A percentile compares a stretch with the other conserved stretches of the same genome.
Evolutionary conservation across 352 stramenopile species (phyloP).

Genomic region (Phytophthora colocasiae): DNA sequence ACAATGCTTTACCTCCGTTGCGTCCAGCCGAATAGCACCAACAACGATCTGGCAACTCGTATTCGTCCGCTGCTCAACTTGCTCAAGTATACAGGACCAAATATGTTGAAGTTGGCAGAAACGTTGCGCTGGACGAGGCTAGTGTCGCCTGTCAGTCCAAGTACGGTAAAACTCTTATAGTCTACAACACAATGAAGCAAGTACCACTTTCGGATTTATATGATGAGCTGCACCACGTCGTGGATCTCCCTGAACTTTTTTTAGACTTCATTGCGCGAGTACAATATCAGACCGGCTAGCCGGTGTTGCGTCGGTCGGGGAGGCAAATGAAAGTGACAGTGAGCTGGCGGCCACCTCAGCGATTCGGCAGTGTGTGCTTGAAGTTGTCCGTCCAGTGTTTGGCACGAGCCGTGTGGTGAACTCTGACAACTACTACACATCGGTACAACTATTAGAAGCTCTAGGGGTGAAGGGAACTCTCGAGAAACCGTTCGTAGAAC

Average conservation of each 20-base stretch:
- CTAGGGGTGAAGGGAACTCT: too few species aligned
- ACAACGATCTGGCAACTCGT: constrained; percentile 1
- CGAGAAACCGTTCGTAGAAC: too few species aligned
- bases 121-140: constrained; percentile 17
- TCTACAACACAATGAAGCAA: constrained; percentile 21
- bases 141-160: constrained; percentile 9
- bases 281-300: constrained; percentile 23
- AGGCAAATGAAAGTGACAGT: neutral
- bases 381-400: too few species aligned
- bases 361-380: too few species aligned
- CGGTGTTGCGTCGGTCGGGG: constrained; percentile 1
- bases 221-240: constrained; percentile 28
- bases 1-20: too few species aligned
- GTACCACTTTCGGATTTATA: constrained; percentile 45
- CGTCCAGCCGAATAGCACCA: too few species aligned
- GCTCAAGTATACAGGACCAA: neutral
- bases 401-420: too few species aligned
- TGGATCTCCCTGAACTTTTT: constrained; percentile 35
- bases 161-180: constrained; percentile 1
- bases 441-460: too few species aligned
- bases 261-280: constrained; percentile 30
- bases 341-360: too few species aligned
- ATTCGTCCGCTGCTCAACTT: neutral
- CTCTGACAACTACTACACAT: too few species aligned
- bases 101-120: constrained; percentile 3